Conservation (phyloP, 345 rosid genomes). For the Eucalyptus urophylla region DNA sequence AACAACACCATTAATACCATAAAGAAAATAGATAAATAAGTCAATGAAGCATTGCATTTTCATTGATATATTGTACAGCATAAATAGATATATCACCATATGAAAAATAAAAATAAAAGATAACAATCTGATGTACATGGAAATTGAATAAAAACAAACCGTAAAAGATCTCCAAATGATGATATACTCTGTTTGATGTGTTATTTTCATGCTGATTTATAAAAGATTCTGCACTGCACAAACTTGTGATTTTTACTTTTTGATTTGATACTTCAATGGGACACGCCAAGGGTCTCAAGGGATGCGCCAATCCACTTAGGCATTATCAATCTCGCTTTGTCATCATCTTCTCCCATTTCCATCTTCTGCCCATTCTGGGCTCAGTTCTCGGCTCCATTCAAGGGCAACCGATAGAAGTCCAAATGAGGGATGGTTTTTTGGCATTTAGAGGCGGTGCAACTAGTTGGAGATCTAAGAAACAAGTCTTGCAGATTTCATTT, state of each 20-base stretch:
- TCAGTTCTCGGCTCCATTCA: background rate
- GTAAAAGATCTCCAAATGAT: too few relatives aligned
- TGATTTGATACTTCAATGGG: background rate
- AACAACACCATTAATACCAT: background rate
- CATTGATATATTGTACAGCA: too few relatives aligned
- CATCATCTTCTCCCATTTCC: background rate
- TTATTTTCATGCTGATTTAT: too few relatives aligned
- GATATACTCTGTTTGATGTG: too few relatives aligned
- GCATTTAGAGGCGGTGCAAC: background rate
- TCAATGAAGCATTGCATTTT: too few relatives aligned
- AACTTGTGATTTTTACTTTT: background rate
- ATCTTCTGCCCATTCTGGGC: background rate
- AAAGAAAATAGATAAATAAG: too few relatives aligned
- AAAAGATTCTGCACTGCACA: too few relatives aligned
- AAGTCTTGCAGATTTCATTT: background rate
- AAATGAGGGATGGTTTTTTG: background rate
- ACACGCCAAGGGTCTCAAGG: background rate
- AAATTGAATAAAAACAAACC: too few relatives aligned
- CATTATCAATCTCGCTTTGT: background rate
- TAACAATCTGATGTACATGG: too few relatives aligned
- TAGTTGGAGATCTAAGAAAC: background rate
- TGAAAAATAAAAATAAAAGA: too few relatives aligned
- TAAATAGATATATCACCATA: too few relatives aligned
- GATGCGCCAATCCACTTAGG: background rate
- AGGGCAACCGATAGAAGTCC: background rate